Base-by-base conservation (phyloP, 179 eudicot genomes). In the Beta corolliflora region DNA sequence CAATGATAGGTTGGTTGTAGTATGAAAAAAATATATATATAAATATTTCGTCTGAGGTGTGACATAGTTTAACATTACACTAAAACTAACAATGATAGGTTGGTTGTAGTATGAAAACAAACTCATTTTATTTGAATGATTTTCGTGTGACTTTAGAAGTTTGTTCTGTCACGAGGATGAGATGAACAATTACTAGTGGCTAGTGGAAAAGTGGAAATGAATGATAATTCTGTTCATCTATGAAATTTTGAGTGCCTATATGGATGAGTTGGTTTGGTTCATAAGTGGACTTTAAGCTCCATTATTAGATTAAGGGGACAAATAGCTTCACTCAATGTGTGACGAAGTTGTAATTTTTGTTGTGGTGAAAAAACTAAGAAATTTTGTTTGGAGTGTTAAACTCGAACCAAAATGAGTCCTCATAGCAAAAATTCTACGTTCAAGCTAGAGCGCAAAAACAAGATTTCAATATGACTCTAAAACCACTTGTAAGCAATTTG, bases 101-200 rank as follows among this genome's bases (percentile, higher is more conserved):
- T 53, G 50, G 72, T 54, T 66, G 59, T 29, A 68, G 66, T 75
- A 69, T 25, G 8, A 29, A 29, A 2, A 21, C 46, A 73, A 12
- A 25, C 45, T 9, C 44, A 53, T 54, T 48, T 31, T 21, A 11
- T n/a, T 64, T 78, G 45, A 81, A 73, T 61, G 60, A n/a, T 81
- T 58, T 6, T 73, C 31, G 76, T 65, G 78, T 84, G 84, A 77
- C 56, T 61, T 64, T 53, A 36, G 63, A 83, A 48, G 58, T 71
- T 75, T 72, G 78, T 54, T 77, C 8, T 11, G 58, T 81, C 79
- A 84, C 21, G 48, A 72, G 61, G 23, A 73, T 68, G 23, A 21
- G 56, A 59, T 81, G 82, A 59, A 9, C 66, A 77, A 5, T 7
- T 70, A 4, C n/a, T 23, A 54, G 21, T 52, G 5, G 53, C 15